Percentiles rank a stretch among this genome's conserved stretches.
Conservation (phyloP, 345 rosid species). For the Sapria himalayana region DNA sequence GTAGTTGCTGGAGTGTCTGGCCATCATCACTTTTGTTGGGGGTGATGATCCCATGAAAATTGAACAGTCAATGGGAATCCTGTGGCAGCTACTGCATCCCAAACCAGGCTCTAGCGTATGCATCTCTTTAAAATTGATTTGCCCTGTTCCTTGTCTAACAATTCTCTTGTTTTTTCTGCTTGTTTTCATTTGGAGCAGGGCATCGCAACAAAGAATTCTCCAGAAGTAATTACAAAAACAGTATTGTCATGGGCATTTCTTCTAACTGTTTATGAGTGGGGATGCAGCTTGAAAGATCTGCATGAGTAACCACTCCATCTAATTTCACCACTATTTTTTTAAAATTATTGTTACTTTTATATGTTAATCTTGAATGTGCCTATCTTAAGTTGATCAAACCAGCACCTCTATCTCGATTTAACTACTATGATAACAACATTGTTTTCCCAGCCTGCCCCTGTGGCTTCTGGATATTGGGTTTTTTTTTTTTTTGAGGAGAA, state of each 20-base stretch:
- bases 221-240: constrained; percentile 37
- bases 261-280: constrained; percentile 33
- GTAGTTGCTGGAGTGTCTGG: constrained; percentile 69
- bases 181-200: constrained; percentile 22
- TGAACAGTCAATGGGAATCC: constrained; percentile 60
- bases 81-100: constrained; percentile 83
- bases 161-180: not conserved
- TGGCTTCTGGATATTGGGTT: too few species aligned
- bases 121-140: not conserved
- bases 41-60: constrained; percentile 47
- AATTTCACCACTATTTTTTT: not conserved
- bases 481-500: not conserved
- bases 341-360: not conserved
- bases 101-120: constrained; percentile 73
- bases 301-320: constrained; percentile 29
- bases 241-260: constrained; percentile 94
- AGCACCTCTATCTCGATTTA: too few species aligned
- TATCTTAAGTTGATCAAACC: too few species aligned
- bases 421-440: too few species aligned
- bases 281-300: constrained; percentile 46
- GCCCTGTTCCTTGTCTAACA: not conserved
- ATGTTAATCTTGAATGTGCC: too few species aligned
- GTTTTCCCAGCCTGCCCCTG: too few species aligned
- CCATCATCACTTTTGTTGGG: constrained; percentile 64
- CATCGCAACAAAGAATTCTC: constrained; percentile 35